These are phyloP conservation scores for Jatropha podagrica DNA, from an alignment of 441 rosid species.

Conservation along the genomic window DNA sequence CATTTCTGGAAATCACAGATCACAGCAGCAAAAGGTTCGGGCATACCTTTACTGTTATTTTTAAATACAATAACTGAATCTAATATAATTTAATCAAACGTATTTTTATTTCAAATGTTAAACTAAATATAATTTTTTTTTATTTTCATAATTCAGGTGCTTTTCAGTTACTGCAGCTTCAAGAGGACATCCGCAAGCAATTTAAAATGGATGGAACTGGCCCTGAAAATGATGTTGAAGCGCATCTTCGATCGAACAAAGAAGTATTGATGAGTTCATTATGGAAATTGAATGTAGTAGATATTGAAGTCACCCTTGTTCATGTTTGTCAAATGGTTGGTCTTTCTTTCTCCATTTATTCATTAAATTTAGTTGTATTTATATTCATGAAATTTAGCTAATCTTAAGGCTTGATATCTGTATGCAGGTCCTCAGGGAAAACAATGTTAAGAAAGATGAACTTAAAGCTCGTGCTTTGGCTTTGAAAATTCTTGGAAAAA, in stretches of 20 bases:
- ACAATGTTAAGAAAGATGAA: conserved; percentile 61
- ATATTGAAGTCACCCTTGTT: conserved; percentile 67
- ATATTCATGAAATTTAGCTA: not conserved
- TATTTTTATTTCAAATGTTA: too few relatives aligned
- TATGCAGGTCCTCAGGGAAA: conserved; percentile 63
- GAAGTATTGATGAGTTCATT: conserved; percentile 73
- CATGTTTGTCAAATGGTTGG: conserved; percentile 91
- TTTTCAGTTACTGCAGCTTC: conserved; percentile 85
- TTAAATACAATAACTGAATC: too few relatives aligned
- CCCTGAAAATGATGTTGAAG: conserved; percentile 64
- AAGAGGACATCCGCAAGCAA: conserved; percentile 67
- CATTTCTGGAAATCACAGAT: conserved; percentile 95
- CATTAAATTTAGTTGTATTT: not conserved
- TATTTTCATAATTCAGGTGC: conserved; percentile 43
- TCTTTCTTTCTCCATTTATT: conserved; percentile 2
- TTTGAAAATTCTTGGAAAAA: conserved; percentile 71
- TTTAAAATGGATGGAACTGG: conserved; percentile 60
- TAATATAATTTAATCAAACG: too few relatives aligned
- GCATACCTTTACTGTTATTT: not conserved
- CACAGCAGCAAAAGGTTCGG: conserved; percentile 80
- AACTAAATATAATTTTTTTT: too few relatives aligned
- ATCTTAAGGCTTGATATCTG: not conserved
- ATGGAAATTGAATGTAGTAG: conserved; percentile 47
- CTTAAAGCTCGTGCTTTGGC: conserved; percentile 70
- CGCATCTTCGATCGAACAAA: conserved; percentile 56